Evolutionary conservation across 805 yeast species (phyloP).

Genomic region (Starmerella floris): DNA sequence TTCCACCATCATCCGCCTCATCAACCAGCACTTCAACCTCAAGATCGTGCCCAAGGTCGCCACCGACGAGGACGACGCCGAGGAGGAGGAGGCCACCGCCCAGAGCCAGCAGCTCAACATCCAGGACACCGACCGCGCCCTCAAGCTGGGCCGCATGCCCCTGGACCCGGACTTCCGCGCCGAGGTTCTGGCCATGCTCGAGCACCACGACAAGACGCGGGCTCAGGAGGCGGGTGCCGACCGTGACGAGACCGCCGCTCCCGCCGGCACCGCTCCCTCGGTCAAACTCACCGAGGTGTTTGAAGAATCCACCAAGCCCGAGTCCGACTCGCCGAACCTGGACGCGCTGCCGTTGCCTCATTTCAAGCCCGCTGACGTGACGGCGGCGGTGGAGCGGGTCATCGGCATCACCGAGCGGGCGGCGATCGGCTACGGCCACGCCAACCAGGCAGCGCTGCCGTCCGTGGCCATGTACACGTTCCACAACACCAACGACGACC

Average conservation of each 20-base stretch:
- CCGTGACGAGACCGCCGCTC: background rate
- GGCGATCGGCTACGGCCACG: constrained; percentile 35
- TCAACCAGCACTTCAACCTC: constrained; percentile 64
- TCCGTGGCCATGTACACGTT: constrained; percentile 96
- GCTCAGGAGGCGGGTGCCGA: background rate
- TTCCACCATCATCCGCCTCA: constrained; percentile 65
- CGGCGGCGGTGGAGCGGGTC: constrained; percentile 61
- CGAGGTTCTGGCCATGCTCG: constrained; percentile 74
- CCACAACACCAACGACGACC: constrained; percentile 81
- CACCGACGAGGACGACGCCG: constrained; percentile 9
- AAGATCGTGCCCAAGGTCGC: constrained; percentile 13
- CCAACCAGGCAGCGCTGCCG: constrained; percentile 63
- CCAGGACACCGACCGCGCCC: constrained; percentile 26
- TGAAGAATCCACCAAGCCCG: constrained; percentile 35
- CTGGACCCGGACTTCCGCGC: constrained; percentile 70
- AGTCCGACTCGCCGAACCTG: constrained; percentile 45
- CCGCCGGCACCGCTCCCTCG: background rate
- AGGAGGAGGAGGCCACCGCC: constrained; percentile 15
- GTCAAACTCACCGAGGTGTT: constrained; percentile 50
- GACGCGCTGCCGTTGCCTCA: constrained; percentile 78
- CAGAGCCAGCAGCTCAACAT: constrained; percentile 16
- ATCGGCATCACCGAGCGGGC: constrained; percentile 72
- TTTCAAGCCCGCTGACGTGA: constrained; percentile 65
- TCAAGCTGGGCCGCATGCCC: constrained; percentile 73
- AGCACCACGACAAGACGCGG: constrained; percentile 49